Base-by-base conservation (phyloP, 2,329 filamentous ascomycete species). In the Nigrospora sphaerica region DNA sequence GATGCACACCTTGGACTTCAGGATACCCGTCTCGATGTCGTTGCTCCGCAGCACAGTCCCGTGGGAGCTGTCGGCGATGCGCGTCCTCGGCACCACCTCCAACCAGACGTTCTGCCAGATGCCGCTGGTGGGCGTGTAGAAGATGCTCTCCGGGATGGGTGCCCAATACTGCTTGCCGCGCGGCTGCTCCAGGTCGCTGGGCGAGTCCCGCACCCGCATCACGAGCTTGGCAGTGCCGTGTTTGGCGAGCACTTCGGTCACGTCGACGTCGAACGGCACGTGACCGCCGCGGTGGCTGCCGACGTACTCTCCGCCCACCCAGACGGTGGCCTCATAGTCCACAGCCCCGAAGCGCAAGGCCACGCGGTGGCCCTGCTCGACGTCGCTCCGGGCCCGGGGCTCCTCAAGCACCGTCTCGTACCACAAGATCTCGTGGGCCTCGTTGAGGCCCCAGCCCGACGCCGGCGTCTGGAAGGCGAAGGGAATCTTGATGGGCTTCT, bases 91-190 rank as follows among this genome's bases (percentile, higher is more conserved):
- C 2, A 80, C 76, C 36, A 70, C 69, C 52, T 83, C 80, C 3
- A 78, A 60, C 71, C 75, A 78, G 3, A 80, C 77, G 14, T 64
- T 70, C 58, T 80, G 77, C 77, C 77, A 80, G 47, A 80, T 77
- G 19, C 77, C 77, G 28, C 73, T 74, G 10, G 74, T 75, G 0
- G 77, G 77, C 1, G 74, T 78, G 55, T 80, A 80, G 55, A 79
- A 80, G 54, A 80, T 80, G 44, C 73, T 77, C 58, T 83, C 78
- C 0, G 79, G 77, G 59, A 79, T 70, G 1, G 76, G 74, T 4
- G 70, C 73, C 79, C 79, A 83, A 56, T 81, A 82, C 61, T 86
- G 83, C 60, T 86, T 86, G 0, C 83, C 83, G 32, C 83, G 70
- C 1, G 80, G 83, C 59, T 86, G 82, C 0, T 76, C 74, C 9